Conservation (phyloP, 371 early-diverging fungal genomes). For the Mortierella sp. region DNA sequence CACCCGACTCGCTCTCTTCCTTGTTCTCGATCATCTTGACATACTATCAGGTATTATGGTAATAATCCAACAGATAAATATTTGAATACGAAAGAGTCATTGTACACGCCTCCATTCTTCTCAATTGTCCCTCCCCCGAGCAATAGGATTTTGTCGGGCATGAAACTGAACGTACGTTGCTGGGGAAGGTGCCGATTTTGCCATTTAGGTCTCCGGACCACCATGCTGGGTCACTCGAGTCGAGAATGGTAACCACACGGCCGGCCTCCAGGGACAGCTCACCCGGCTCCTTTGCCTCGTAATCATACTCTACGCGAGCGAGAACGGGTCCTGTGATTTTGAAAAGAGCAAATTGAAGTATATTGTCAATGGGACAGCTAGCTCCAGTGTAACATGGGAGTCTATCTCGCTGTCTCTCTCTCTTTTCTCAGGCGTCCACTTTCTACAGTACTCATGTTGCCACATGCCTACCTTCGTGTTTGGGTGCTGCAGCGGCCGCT, state of each 20-base stretch:
- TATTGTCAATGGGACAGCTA: too few species aligned
- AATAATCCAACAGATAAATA: too few species aligned
- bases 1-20: conserved; percentile 33
- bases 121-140: too few species aligned
- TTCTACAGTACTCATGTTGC: not conserved
- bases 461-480: conserved; percentile 49
- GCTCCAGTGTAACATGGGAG: too few species aligned
- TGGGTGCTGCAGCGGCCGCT: conserved; percentile 20
- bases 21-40: conserved; percentile 59
- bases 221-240: conserved; percentile 77
- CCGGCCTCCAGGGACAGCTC: conserved; percentile 76
- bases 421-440: too few species aligned
- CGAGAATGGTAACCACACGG: conserved; percentile 73
- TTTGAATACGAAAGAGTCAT: too few species aligned
- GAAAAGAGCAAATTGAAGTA: too few species aligned
- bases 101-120: too few species aligned
- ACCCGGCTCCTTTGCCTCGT: conserved; percentile 72
- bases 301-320: conserved; percentile 76
- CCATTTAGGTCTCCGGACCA: conserved; percentile 77
- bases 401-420: too few species aligned
- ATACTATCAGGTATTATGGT: too few species aligned
- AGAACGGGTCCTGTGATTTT: conserved; percentile 56
- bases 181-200: conserved; percentile 75
- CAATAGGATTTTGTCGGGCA: too few species aligned
- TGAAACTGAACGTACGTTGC: conserved; percentile 58